phyloP scores from a whole-genome alignment of 306 rosid genomes.

The Lathyrus oleraceus region DNA sequence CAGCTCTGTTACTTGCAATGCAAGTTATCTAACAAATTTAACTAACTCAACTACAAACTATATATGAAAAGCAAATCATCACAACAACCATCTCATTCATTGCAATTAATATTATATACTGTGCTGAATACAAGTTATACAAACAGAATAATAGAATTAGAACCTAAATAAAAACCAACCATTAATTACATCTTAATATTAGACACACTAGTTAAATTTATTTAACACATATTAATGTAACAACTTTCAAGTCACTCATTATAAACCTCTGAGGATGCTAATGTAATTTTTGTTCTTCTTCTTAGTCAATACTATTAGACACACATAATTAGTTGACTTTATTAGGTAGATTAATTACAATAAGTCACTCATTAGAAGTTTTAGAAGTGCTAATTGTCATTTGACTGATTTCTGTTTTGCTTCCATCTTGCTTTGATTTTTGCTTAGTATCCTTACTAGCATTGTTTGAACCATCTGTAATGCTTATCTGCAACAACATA shows the following conservation, averaged over 20 bases:
- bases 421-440: constrained; percentile 42
- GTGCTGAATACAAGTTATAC: constrained; percentile 25
- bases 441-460: constrained; percentile 40
- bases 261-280: constrained; percentile 18
- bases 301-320: constrained; percentile 5
- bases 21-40: no score
- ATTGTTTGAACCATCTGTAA: constrained; percentile 43
- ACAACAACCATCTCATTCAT: constrained; percentile 35
- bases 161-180: constrained; percentile 42
- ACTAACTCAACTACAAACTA: no score
- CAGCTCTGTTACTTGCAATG: no score
- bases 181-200: constrained; percentile 20
- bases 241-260: constrained; percentile 26
- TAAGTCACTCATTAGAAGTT: constrained; percentile 35
- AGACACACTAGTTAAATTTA: constrained; percentile 19
- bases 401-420: constrained; percentile 35
- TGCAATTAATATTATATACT: constrained; percentile 30
- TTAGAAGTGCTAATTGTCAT: constrained; percentile 29
- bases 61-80: constrained; percentile 1
- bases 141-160: constrained; percentile 28
- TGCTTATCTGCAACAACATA: constrained; percentile 47
- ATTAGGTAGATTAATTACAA: constrained; percentile 15
- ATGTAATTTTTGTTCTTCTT: constrained; percentile 35
- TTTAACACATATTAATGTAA: constrained; percentile 22
- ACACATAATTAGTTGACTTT: constrained; percentile 10